A percentile compares a stretch with the other conserved stretches of the same genome.
phyloP scores from a whole-genome alignment of 2,329 filamentous ascomycete genomes.

The Pseudonectria foliicola region DNA sequence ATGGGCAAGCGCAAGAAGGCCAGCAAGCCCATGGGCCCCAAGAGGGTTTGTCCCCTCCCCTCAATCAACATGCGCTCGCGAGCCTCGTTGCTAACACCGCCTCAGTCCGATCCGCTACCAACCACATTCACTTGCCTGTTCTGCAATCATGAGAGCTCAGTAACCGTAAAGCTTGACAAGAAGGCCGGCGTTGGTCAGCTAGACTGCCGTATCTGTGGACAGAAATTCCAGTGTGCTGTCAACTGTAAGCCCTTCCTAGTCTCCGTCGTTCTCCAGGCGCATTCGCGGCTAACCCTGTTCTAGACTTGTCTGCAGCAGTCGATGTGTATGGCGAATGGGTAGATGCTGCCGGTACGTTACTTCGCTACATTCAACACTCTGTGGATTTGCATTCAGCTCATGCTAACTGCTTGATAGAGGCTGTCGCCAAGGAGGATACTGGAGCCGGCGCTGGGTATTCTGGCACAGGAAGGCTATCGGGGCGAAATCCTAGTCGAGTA shows the following conservation, averaged over 20 bases:
- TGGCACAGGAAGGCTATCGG: constrained; percentile 18
- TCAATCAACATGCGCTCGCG: constrained; percentile 2
- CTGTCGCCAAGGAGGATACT: constrained; percentile 42
- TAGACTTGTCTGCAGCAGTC: constrained; percentile 82
- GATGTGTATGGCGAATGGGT: constrained; percentile 99
- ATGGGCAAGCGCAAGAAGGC: constrained; percentile 97
- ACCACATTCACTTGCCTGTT: constrained; percentile 95
- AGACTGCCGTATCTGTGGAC: constrained; percentile 86
- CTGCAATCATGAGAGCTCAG: constrained; percentile 94
- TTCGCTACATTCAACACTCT: background rate
- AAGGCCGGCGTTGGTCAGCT: constrained; percentile 81
- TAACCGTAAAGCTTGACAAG: constrained; percentile 88
- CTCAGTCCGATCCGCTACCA: constrained; percentile 61
- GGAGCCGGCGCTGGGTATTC: constrained; percentile 19
- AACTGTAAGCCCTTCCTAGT: constrained; percentile 58
- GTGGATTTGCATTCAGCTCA: background rate
- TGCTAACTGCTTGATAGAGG: constrained; percentile 30
- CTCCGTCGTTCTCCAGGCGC: constrained; percentile 3
- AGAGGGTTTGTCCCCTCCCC: constrained; percentile 55
- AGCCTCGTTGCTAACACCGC: constrained; percentile 5
- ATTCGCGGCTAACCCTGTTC: constrained; percentile 9
- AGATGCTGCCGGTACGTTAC: constrained; percentile 60
- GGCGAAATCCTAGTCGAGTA: constrained; percentile 18
- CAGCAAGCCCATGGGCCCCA: constrained; percentile 71
- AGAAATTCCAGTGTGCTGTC: constrained; percentile 86